These are phyloP conservation scores for Collybia nuda DNA, from an alignment of 768 basidiomycete species.

Conservation along the genomic window DNA sequence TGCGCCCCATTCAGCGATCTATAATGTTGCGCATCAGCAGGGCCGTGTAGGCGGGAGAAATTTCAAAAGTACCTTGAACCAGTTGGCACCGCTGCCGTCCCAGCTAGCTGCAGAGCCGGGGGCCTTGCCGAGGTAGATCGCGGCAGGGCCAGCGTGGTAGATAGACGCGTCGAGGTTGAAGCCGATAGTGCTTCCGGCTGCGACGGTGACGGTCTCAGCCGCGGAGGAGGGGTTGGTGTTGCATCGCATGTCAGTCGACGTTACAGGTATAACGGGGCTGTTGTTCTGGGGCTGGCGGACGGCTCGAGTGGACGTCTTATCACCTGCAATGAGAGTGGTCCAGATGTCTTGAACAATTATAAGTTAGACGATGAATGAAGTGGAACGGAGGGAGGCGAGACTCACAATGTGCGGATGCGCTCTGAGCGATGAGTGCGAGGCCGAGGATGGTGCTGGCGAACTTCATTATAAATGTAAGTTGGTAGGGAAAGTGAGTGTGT, in stretches of 20 bases:
- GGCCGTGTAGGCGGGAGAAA: neutral
- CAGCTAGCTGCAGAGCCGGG: constrained; percentile 34
- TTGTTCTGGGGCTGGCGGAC: constrained; percentile 39
- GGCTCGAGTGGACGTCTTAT: constrained; percentile 21
- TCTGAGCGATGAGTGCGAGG: constrained; percentile 16
- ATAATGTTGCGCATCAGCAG: neutral
- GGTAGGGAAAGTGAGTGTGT: constrained; percentile 3
- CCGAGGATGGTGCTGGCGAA: constrained; percentile 14
- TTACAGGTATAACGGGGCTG: constrained; percentile 37
- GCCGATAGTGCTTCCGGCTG: constrained; percentile 30
- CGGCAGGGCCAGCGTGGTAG: constrained; percentile 38
- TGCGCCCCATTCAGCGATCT: constrained; percentile 31
- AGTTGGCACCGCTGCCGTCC: constrained; percentile 37
- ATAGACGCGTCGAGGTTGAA: constrained; percentile 35
- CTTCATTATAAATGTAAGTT: constrained; percentile 18
- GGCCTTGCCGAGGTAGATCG: constrained; percentile 40
- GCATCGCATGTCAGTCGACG: constrained; percentile 35
- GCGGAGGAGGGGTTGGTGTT: constrained; percentile 33
- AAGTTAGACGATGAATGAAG: neutral
- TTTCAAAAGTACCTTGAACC: constrained; percentile 32
- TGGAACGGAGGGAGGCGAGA: neutral
- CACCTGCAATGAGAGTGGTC: constrained; percentile 24
- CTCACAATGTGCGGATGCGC: constrained; percentile 14
- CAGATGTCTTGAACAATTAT: constrained; percentile 24
- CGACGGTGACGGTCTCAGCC: constrained; percentile 29